Conservation (phyloP, 345 rosid species). For the Citrus glauca region DNA sequence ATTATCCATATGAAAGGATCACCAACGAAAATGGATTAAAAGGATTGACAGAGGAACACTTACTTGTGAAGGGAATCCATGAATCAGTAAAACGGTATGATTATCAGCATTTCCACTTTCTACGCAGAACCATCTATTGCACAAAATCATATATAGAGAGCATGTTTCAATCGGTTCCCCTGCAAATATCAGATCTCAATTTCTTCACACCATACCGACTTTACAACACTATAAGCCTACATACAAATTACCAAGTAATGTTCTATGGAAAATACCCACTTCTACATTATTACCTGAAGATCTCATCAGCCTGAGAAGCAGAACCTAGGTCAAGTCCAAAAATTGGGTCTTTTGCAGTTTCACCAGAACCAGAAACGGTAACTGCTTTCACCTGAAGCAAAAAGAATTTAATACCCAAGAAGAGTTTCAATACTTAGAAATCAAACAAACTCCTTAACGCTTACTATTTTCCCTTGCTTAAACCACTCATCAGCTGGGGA, state of each 20-base stretch:
- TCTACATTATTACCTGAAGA: constrained; percentile 53
- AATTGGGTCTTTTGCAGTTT: constrained; percentile 79
- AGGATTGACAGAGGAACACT: constrained; percentile 7
- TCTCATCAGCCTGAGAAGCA: constrained; percentile 69
- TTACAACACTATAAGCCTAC: background rate
- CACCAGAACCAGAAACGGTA: constrained; percentile 61
- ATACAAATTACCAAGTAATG: too few species aligned
- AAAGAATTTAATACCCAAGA: background rate
- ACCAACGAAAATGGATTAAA: background rate
- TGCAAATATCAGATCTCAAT: constrained; percentile 54
- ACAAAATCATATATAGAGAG: constrained; percentile 51
- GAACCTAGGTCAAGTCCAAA: constrained; percentile 88
- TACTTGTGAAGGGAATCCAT: constrained; percentile 95
- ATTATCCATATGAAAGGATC: background rate
- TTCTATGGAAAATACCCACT: too few species aligned
- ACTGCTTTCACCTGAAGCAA: constrained; percentile 68
- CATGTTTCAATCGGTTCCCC: constrained; percentile 51
- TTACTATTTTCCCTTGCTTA: constrained; percentile 74
- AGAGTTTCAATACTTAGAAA: background rate
- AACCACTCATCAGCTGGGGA: constrained; percentile 83
- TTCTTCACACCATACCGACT: background rate
- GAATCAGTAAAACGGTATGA: constrained; percentile 66
- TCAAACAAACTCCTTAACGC: background rate
- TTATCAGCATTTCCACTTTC: constrained; percentile 63
- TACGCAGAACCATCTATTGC: constrained; percentile 89